phyloP scores from a whole-genome alignment of 2,329 filamentous ascomycete species.

The Ceratocystis destructans region DNA sequence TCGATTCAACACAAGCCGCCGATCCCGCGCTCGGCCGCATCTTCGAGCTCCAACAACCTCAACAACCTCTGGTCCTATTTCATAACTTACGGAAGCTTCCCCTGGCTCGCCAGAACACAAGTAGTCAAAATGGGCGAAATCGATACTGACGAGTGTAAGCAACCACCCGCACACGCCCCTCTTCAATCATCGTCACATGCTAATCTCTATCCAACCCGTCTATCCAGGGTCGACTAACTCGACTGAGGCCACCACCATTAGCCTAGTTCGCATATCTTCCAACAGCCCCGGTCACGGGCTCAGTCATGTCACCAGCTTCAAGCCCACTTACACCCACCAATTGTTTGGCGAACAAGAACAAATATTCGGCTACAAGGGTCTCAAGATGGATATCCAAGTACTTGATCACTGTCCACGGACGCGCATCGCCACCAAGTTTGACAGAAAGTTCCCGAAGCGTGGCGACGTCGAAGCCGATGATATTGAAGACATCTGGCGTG shows the following conservation, averaged over 20 bases:
- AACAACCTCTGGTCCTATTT: not conserved
- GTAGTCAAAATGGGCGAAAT: not conserved
- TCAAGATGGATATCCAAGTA: constrained; percentile 59
- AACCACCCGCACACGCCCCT: not conserved
- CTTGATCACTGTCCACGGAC: constrained; percentile 9
- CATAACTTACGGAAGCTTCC: not conserved
- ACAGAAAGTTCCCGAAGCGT: constrained; percentile 11
- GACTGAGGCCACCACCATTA: constrained; percentile 50
- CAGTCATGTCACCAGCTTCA: constrained; percentile 47
- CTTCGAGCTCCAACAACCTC: not conserved
- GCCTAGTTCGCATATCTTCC: constrained; percentile 39
- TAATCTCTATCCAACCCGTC: constrained; percentile 18
- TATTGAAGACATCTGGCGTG: constrained; percentile 14
- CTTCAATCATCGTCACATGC: constrained; percentile 11
- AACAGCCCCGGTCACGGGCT: constrained; percentile 35
- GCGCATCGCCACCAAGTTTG: constrained; percentile 11
- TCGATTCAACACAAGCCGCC: not conserved
- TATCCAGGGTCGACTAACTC: constrained; percentile 43
- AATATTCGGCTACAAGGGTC: constrained; percentile 77
- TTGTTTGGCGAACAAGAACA: constrained; percentile 88
- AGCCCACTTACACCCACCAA: constrained; percentile 77
- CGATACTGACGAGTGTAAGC: constrained; percentile 14
- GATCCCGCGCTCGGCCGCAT: not conserved
- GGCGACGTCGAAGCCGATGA: constrained; percentile 17
- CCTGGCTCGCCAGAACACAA: not conserved